Base-by-base conservation (phyloP, 139 green algal genomes). In the Chlamydomonas urium region DNA sequence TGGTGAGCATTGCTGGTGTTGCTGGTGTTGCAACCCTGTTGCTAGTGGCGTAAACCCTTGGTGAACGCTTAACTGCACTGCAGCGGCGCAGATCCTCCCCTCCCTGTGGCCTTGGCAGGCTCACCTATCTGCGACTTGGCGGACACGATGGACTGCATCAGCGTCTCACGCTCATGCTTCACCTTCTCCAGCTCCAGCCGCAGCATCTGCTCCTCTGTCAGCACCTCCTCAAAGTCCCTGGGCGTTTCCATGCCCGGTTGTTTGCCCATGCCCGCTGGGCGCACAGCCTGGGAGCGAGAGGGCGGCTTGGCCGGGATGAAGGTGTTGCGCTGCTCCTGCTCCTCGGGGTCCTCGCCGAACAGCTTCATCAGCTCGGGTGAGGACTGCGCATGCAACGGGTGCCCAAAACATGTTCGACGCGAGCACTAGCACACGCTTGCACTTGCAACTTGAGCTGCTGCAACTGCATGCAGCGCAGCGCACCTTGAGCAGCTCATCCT, bases 401-500 rank as follows among this genome's bases (percentile, higher is more conserved):
- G 8, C 42, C 42, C 42, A 8, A 8, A 8, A 50, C 10, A 50
- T 50, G 42, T 50, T 50, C 8, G 14, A 50, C 8, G 14, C 14
- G 14, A 50, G 14, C 10, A 24, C 8, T 50, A 8, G 10, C 8
- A 24, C 14, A 14, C 42, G 42, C 42, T 24, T 8, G 10, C 42
- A 14, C 8, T 50, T 8, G 10, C 14, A 14, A 8, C 42, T n/a
- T n/a, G 42, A 50, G 42, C 42, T 50, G 42, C 8, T 50, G 42
- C 42, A 50, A n/a, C n/a, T 50, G 10, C 10, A 50, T 8, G 42
- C 8, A 50, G 42, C 10, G 8, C 10, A 8, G 14, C 60, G 8
- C 60, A 89, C 89, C 86, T 93, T 90, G 1, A 93, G 78, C 14
- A 95, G 83, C 71, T 93, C 88, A 47, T 92, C 83, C 69, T 90